Base-by-base conservation (phyloP, 1,284 basidiomycete species). In the Tylopilus sp. region DNA sequence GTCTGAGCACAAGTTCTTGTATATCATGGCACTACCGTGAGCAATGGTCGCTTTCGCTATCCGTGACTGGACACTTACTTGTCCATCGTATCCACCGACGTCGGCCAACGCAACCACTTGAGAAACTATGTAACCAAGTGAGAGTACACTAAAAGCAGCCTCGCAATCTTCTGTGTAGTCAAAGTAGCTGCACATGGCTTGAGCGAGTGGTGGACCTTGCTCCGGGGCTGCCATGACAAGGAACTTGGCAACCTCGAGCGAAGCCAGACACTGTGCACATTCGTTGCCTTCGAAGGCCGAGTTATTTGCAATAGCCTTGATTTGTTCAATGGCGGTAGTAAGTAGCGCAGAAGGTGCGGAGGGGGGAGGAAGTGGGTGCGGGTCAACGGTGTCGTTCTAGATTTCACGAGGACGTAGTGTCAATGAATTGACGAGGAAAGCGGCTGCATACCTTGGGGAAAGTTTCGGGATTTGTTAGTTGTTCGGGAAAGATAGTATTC, bases 71-170 rank as follows among this genome's bases (percentile, higher is more conserved):
- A 38, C 22, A 52, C 61, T 56, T 66, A 88, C 87, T 82, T 90
- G 89, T 9, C 91, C 91, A 73, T 92, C 90, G 63, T 86, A 86
- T 6, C 88, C 89, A 22, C 83, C 84, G 18, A 89, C 84, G 70
- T 92, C 83, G 13, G 89, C 87, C 67, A 87, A 86, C 15, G 88
- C 84, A 51, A 89, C 72, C 6, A 91, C 88, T 72, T 91, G 91
- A 0, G 90, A 88, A 62, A 91, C 74, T 33, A 88, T 82, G 33
- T 86, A 79, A 3, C 89, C 89, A 33, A 87, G 75, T 12, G 82
- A 83, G 59, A 81, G 74, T 13, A 75, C 69, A 18, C 84, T 82
- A 69, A 82, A 88, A 32, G 81, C 81, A 16, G 80, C 77, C 54
- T 79, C 80, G 72, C 90, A 91, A 80, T 80, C 81, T 39, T 82